phyloP scores from a whole-genome alignment of 495 filamentous ascomycete genomes.

The Margaritispora aquatica region DNA sequence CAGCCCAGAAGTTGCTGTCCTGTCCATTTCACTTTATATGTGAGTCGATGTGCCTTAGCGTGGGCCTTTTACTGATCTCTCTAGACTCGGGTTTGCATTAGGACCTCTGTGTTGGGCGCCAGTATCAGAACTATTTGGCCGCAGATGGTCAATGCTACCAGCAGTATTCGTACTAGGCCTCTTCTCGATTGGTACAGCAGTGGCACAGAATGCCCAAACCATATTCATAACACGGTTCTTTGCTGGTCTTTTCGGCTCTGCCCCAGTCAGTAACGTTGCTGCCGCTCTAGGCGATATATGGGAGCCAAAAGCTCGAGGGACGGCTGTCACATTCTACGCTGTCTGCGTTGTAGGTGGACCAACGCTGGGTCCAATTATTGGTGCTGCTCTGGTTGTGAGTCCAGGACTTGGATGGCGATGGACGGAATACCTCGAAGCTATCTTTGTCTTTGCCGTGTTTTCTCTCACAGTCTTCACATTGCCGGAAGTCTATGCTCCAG shows the following conservation, averaged over 20 bases:
- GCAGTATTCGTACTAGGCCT: constrained; percentile 38
- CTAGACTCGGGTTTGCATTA: constrained; percentile 31
- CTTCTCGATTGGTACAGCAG: constrained; percentile 38
- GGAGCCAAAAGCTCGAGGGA: constrained; percentile 29
- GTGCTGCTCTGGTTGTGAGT: constrained; percentile 17
- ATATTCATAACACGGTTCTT: constrained; percentile 31
- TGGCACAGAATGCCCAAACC: constrained; percentile 27
- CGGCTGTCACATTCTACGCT: constrained; percentile 33
- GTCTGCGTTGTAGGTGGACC: constrained; percentile 33
- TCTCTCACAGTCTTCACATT: constrained; percentile 58
- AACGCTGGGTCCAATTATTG: constrained; percentile 28
- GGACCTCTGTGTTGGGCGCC: constrained; percentile 32
- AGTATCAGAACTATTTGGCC: constrained; percentile 37
- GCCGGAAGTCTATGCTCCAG: constrained; percentile 79
- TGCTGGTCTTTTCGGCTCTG: constrained; percentile 30
- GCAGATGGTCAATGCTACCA: constrained; percentile 39
- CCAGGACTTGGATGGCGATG: constrained; percentile 28
- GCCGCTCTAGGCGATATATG: constrained; percentile 47
- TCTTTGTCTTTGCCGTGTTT: constrained; percentile 44
- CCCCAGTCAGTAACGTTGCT: constrained; percentile 32
- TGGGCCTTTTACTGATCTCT: constrained; percentile 9
- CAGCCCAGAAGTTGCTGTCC: constrained; percentile 25
- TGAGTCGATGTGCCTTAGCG: constrained; percentile 5
- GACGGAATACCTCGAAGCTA: constrained; percentile 36
- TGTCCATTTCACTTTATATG: constrained; percentile 26